Conservation (phyloP, 768 basidiomycete species). For the Leccinum longicurvipes region DNA sequence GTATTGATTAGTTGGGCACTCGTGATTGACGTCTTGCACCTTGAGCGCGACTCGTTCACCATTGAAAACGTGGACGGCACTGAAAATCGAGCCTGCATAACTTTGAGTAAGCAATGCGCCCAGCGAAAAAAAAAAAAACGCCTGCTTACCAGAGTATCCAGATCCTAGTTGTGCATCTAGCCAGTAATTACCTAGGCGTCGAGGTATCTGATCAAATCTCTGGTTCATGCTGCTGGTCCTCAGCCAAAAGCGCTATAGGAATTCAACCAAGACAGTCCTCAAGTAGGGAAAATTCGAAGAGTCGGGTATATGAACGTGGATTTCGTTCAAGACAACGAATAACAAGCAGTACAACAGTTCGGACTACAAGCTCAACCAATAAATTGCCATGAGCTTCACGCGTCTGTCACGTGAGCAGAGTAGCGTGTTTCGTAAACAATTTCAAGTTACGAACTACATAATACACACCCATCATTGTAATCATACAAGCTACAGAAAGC, state of each 20-base stretch:
- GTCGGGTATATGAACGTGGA: background rate
- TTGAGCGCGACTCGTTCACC: slow-evolving; percentile 68
- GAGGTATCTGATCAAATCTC: slow-evolving; percentile 25
- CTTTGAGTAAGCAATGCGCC: background rate
- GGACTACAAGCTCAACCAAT: slow-evolving; percentile 7
- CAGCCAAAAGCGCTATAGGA: background rate
- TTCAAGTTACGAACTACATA: background rate
- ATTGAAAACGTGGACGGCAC: slow-evolving; percentile 55
- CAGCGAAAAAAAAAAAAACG: background rate
- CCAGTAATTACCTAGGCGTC: slow-evolving; percentile 56
- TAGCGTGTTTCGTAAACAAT: background rate
- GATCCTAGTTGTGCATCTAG: slow-evolving; percentile 60
- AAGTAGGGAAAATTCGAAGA: background rate
- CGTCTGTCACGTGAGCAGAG: slow-evolving; percentile 27
- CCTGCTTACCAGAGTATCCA: slow-evolving; percentile 63
- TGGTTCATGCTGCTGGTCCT: slow-evolving; percentile 11
- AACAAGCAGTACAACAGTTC: background rate
- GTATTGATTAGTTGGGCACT: slow-evolving; percentile 73
- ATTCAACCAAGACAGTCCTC: background rate
- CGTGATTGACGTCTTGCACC: slow-evolving; percentile 63
- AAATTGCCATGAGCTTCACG: slow-evolving; percentile 4
- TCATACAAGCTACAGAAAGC: slow-evolving; percentile 1
- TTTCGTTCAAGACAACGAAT: background rate
- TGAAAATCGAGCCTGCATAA: slow-evolving; percentile 66
- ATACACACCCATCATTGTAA: background rate